Evolutionary conservation across 805 yeast genomes (phyloP), one percentile per base, ranked within the genome.

Genomic region (Cyberlindnera amylophila): DNA sequence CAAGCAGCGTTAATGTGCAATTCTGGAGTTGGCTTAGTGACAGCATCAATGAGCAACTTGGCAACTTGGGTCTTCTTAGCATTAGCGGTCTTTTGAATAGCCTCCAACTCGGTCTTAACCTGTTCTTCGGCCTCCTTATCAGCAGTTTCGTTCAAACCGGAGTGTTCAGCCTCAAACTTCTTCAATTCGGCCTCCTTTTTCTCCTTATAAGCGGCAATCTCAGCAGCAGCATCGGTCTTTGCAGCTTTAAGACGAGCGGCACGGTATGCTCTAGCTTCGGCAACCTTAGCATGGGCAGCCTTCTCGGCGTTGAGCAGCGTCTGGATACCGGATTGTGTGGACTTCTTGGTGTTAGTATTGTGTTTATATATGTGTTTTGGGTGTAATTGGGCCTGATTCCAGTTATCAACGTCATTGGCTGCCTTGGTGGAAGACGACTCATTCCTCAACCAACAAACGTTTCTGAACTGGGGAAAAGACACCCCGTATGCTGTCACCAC

Each of bases 201-300:
- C 38, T 72, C 63, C 73, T 86, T 90, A 77, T 93, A 93, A 43
- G 79, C 82, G 52, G 81, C 85, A 57, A 93, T 87, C 66, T 93
- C 99, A 43, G 73, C 69, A 51, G 88, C 84, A 29, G 99, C 99
- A 64, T 93, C 98, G 18, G 82, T 70, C 71, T 89, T 91, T 40
- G 98, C 96, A 36, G 93, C 90, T 77, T 91, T 93, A 63, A 93
- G 75, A 52, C 89, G 85, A 53, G 79, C 82, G 32, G 93, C 76
- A 67, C 96, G 87, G 71, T 83, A 88, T 56, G 82, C 76, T 74
- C 98, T 86, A 18, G 99, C 97, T 62, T 85, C 84, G 58, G 90
- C 76, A 48, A 93, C 98, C 51, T 90, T 86, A 55, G 82, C 90
- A 56, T 95, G 97, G n/a, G 99, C 98, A 58, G 87, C 91, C 69